These are phyloP conservation scores for Euptelea pleiosperma DNA, from an alignment of 164 flowering plant species.

Conservation along the genomic window DNA sequence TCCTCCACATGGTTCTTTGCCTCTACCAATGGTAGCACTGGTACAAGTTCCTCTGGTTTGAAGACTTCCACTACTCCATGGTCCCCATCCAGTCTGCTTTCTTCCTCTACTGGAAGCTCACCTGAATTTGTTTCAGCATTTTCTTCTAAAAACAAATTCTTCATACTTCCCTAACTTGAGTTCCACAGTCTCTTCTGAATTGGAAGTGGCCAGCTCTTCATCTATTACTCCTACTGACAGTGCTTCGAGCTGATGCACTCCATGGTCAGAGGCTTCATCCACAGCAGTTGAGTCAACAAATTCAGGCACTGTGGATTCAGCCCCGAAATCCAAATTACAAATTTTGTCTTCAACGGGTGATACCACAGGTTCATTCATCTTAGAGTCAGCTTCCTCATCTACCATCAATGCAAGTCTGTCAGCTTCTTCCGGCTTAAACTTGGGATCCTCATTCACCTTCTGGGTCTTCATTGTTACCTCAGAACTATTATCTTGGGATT, in stretches of 20 bases:
- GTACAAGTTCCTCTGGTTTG: neutral
- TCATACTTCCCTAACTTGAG: neutral
- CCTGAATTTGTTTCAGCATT: neutral
- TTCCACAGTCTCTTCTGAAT: neutral
- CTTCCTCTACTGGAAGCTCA: neutral
- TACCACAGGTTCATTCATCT: too few species aligned
- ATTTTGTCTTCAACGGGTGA: neutral
- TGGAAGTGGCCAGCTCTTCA: neutral
- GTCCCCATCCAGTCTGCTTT: neutral
- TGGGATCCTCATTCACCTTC: neutral
- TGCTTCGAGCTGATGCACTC: neutral
- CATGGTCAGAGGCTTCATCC: neutral
- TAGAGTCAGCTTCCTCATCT: neutral
- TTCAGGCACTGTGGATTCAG: neutral
- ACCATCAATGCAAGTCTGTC: neutral
- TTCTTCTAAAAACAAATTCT: neutral
- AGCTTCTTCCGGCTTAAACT: neutral
- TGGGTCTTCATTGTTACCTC: neutral
- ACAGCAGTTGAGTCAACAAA: neutral
- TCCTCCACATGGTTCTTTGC: neutral
- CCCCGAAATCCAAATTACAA: neutral
- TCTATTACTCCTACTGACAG: neutral
- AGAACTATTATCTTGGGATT: neutral
- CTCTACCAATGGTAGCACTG: neutral
- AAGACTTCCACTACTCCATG: neutral